These are phyloP conservation scores for Simmondsia chinensis DNA, from an alignment of 148 eudicot species.

Conservation along the genomic window DNA sequence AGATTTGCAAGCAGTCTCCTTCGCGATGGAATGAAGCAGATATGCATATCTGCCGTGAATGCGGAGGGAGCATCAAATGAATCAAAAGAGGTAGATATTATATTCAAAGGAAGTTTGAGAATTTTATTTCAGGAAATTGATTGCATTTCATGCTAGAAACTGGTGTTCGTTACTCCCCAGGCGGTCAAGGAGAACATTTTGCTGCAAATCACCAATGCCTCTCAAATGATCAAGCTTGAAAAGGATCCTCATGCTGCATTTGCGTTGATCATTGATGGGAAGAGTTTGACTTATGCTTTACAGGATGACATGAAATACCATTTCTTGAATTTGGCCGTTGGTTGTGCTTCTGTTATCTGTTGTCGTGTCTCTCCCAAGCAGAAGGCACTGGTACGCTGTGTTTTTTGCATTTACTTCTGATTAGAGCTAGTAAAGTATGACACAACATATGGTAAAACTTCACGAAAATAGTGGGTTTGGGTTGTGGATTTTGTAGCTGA, in stretches of 20 bases:
- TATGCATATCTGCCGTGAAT: conserved; percentile 44
- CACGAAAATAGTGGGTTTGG: no score
- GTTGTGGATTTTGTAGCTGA: no score
- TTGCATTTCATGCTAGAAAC: conserved; percentile 16
- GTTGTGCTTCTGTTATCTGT: conserved; percentile 93
- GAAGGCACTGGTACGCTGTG: conserved; percentile 67
- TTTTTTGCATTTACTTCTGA: neutral
- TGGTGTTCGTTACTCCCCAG: conserved; percentile 26
- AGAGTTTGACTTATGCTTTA: conserved; percentile 58
- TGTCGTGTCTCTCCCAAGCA: conserved; percentile 98
- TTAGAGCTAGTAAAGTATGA: no score
- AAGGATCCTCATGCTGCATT: conserved; percentile 90
- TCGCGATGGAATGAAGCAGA: conserved; percentile 94
- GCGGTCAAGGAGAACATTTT: conserved; percentile 53
- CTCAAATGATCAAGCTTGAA: conserved; percentile 76
- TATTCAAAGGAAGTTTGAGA: conserved; percentile 4
- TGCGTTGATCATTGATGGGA: conserved; percentile 93
- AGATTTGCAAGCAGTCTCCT: conserved; percentile 92
- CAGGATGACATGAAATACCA: conserved; percentile 77
- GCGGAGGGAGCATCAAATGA: conserved; percentile 30
- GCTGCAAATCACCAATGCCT: conserved; percentile 66
- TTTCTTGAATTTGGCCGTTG: conserved; percentile 65
- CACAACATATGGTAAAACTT: no score
- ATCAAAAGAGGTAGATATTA: conserved; percentile 50
- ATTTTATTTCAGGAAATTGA: conserved; percentile 5